Percentiles rank a stretch among this genome's conserved stretches.
These are phyloP conservation scores for Phaeosphaeria sp. DNA, from an alignment of 2,329 filamentous ascomycete genomes.

Conservation along the genomic window DNA sequence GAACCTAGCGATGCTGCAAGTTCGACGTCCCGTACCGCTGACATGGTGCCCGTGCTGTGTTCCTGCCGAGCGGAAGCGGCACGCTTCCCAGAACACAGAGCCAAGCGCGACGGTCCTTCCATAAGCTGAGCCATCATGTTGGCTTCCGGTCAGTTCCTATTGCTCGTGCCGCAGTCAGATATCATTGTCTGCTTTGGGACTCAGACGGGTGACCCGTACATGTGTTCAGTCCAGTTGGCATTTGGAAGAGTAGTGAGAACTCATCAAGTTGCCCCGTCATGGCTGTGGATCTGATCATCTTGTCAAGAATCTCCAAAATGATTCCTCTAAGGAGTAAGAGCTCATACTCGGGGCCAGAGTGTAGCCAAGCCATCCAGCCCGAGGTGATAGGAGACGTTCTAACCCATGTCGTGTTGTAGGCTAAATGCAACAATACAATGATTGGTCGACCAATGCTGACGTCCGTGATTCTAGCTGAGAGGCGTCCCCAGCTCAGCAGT, in stretches of 20 bases:
- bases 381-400: background rate
- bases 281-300: background rate
- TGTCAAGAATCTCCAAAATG: background rate
- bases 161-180: background rate
- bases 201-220: background rate
- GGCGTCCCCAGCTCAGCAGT: background rate
- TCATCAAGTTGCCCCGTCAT: background rate
- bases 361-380: background rate
- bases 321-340: background rate
- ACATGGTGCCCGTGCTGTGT: background rate
- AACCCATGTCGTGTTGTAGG: background rate
- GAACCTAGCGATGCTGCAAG: background rate
- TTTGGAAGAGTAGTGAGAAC: background rate
- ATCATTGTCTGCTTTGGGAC: background rate
- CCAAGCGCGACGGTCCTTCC: background rate
- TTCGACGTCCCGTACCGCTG: constrained; percentile 3
- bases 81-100: background rate
- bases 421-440: background rate
- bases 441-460: background rate
- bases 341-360: background rate
- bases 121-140: background rate
- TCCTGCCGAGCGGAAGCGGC: background rate
- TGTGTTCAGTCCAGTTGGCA: background rate
- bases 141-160: background rate
- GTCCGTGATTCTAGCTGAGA: background rate